Conservation (phyloP, 495 filamentous ascomycete genomes). For the Annulohypoxylon moriforme region DNA sequence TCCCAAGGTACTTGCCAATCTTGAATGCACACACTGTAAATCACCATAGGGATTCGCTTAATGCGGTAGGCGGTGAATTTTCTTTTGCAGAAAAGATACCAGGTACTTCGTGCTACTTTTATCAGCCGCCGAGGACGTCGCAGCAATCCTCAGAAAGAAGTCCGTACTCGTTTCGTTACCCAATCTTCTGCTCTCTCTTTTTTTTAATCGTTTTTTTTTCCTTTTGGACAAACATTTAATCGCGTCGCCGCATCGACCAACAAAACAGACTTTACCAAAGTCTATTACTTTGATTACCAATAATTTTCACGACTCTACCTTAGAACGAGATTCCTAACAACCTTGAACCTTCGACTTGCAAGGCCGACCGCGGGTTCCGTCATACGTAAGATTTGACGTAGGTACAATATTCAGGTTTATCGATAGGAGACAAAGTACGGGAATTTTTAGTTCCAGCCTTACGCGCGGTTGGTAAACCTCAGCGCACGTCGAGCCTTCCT, state of each 20-base stretch:
- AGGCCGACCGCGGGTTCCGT: not conserved
- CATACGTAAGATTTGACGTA: not conserved
- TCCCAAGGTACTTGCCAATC: not conserved
- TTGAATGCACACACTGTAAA: conserved; percentile 3
- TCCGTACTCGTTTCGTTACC: conserved; percentile 7
- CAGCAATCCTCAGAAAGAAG: conserved; percentile 9
- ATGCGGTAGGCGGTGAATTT: conserved; percentile 47
- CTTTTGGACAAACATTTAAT: not conserved
- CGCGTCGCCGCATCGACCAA: not conserved
- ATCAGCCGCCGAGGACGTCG: conserved; percentile 39
- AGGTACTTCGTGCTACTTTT: conserved; percentile 9
- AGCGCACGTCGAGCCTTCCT: conserved; percentile 32
- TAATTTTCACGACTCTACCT: not conserved
- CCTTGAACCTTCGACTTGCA: not conserved
- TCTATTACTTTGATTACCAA: not conserved
- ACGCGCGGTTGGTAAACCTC: not conserved
- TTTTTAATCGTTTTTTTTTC: too few relatives aligned
- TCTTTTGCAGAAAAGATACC: conserved; percentile 22
- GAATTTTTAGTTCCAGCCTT: not conserved
- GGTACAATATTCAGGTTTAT: not conserved
- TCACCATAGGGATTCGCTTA: conserved; percentile 7
- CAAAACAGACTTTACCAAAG: not conserved
- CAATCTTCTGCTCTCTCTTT: not conserved
- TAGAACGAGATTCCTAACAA: not conserved
- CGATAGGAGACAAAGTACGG: not conserved